These are phyloP conservation scores for Biancaea sappan DNA, from an alignment of 306 rosid genomes.

Conservation along the genomic window DNA sequence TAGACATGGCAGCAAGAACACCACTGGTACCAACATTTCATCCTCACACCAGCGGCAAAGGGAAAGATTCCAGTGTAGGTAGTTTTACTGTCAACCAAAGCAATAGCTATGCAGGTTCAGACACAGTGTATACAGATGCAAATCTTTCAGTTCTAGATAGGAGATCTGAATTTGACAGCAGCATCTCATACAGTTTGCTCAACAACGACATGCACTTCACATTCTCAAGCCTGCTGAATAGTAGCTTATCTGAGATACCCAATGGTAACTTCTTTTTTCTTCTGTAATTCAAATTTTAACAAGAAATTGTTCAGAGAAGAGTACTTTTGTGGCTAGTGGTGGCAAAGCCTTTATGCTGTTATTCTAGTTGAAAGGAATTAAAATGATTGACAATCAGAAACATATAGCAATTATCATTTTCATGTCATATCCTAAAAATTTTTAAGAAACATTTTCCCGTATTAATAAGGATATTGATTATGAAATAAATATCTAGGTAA, in stretches of 20 bases:
- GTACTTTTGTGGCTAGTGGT: not conserved
- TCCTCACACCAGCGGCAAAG: slow-evolving; percentile 32
- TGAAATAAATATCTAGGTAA: slow-evolving; percentile 2
- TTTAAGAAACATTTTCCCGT: not conserved
- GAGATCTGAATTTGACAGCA: slow-evolving; percentile 41
- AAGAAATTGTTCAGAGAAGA: not conserved
- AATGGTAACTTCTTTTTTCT: slow-evolving; percentile 46
- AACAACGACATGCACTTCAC: slow-evolving; percentile 40
- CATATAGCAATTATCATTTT: slow-evolving; percentile 13
- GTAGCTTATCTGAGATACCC: slow-evolving; percentile 46
- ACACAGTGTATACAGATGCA: slow-evolving; percentile 19
- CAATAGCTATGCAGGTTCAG: slow-evolving; percentile 33
- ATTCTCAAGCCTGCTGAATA: slow-evolving; percentile 41
- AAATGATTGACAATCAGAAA: slow-evolving; percentile 16
- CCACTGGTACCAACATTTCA: slow-evolving; percentile 43
- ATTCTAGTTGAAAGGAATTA: slow-evolving; percentile 25
- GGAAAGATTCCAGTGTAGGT: slow-evolving; percentile 30
- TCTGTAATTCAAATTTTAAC: slow-evolving; percentile 16
- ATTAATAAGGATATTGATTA: slow-evolving; percentile 1
- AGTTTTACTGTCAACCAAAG: slow-evolving; percentile 22
- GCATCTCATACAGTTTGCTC: slow-evolving; percentile 40
- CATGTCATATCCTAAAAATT: slow-evolving; percentile 26
- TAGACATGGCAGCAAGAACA: slow-evolving; percentile 46
- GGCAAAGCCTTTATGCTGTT: slow-evolving; percentile 6
- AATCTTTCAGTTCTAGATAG: slow-evolving; percentile 37